A percentile compares a stretch with the other conserved stretches of the same genome.
These are phyloP conservation scores for Pestalotiopsis sp. DNA, from an alignment of 2,329 filamentous ascomycete genomes.

Conservation along the genomic window DNA sequence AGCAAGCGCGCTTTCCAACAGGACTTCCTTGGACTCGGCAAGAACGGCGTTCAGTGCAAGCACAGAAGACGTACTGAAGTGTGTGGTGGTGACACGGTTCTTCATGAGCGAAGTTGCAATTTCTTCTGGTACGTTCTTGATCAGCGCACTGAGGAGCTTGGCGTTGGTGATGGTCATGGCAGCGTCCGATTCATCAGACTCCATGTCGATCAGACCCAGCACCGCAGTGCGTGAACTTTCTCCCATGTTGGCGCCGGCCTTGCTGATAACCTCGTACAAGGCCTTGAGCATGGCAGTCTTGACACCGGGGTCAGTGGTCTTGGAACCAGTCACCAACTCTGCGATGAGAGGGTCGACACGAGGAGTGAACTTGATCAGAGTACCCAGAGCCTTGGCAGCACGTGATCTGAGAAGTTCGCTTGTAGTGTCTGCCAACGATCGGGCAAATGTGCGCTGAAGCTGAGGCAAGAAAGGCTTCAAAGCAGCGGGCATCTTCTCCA, in stretches of 20 bases:
- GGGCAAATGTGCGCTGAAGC: conserved; percentile 94
- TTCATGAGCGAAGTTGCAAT: conserved; percentile 62
- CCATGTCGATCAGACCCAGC: conserved; percentile 83
- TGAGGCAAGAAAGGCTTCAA: conserved; percentile 97
- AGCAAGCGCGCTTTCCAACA: conserved; percentile 67
- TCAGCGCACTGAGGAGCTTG: conserved; percentile 83
- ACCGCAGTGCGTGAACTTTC: conserved; percentile 87
- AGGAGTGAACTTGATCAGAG: conserved; percentile 92
- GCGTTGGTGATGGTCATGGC: conserved; percentile 88
- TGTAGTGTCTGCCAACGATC: conserved; percentile 89
- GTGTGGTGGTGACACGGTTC: conserved; percentile 76
- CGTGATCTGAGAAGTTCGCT: conserved; percentile 86
- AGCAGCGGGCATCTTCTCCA: conserved; percentile 95
- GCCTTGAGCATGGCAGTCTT: conserved; percentile 97
- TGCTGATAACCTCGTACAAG: conserved; percentile 93
- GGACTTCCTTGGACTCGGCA: conserved; percentile 72
- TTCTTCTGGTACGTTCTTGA: conserved; percentile 81
- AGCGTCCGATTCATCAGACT: conserved; percentile 73
- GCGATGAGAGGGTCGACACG: conserved; percentile 91
- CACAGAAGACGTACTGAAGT: conserved; percentile 78
- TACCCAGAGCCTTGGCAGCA: conserved; percentile 91
- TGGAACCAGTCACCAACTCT: conserved; percentile 93
- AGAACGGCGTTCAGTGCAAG: conserved; percentile 88
- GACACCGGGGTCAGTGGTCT: conserved; percentile 84
- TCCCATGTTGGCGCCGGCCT: conserved; percentile 93